phyloP scores from a whole-genome alignment of 257 asterid genomes.

The Solanum sejunctum region DNA sequence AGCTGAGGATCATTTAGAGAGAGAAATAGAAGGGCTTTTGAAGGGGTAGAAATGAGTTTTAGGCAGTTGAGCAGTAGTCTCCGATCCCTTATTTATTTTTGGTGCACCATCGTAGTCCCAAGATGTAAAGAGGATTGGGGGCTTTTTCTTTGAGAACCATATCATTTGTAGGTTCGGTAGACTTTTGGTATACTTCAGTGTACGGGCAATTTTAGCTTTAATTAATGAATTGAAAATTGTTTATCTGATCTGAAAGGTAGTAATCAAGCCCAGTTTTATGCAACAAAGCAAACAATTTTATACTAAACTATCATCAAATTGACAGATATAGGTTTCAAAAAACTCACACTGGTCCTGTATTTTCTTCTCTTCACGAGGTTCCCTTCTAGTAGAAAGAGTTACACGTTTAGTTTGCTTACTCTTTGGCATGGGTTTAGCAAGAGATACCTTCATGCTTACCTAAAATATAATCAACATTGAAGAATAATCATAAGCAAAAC shows the following conservation, averaged over 20 bases:
- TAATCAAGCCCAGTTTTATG: background rate
- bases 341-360: slow-evolving; percentile 26
- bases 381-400: slow-evolving; percentile 13
- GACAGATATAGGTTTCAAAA: background rate
- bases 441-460: slow-evolving; percentile 44
- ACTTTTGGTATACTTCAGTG: background rate
- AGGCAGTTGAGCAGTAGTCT: background rate
- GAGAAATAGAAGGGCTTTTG: background rate
- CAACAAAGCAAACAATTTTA: background rate
- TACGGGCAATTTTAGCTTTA: background rate
- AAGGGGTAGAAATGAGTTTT: background rate
- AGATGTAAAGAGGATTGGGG: background rate
- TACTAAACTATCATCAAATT: background rate
- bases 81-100: background rate
- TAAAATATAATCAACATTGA: slow-evolving; percentile 14
- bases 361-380: slow-evolving; percentile 17
- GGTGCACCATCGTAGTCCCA: background rate
- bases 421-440: slow-evolving; percentile 39
- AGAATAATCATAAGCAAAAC: background rate
- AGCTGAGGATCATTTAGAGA: background rate
- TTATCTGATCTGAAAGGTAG: background rate
- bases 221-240: background rate
- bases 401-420: slow-evolving; percentile 23
- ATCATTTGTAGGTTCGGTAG: background rate
- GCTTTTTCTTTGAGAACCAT: background rate